Base-by-base conservation (phyloP, 371 early-diverging fungal species). In the Rhizopus arrhizus region DNA sequence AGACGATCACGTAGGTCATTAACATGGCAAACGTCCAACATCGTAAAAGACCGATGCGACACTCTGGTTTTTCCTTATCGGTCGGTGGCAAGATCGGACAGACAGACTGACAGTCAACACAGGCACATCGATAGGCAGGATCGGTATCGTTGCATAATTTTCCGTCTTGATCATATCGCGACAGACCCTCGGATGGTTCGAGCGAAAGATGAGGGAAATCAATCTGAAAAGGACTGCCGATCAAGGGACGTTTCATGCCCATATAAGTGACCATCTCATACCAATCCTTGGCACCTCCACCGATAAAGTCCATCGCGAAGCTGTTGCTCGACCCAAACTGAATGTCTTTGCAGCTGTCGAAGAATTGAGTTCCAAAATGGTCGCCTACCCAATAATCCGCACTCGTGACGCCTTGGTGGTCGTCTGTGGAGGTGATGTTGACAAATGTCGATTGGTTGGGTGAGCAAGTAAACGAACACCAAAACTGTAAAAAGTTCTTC, bases 171-270 rank as follows among this genome's bases (percentile, higher is more conserved):
- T 83, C 64, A 45, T 82, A 82, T 0, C 70, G 62, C 3, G 53
- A 59, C 32, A 76, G 42, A 5, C 69, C 69, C 12, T 68, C 46
- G 3, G 61, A 52, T 22, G 75, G 72, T 0, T 53, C 62, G 0
- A 74, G 55, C 3, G 88, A 22, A 22, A 22, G 22, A 22, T 2
- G 85, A 9, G 68, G 68, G 50, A 89, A 89, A 45, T 87, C 78
- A 56, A 90, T 88, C 45, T 86, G 88, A 64, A 89, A 88, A 10
- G 91, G 91, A 13, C 90, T 90, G 2, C 89, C 89, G 0, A 85
- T 61, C 2, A 75, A 49, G 16, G 79, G 80, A 5, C 84, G 76
- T 48, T 86, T 84, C 34, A 54, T 61, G 47, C 91, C 91, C 87
- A 91, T 80, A 60, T 77, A 89, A 0, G 68, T 50, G 3, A 89